Evolutionary conservation across 2,329 filamentous ascomycete species (phyloP), one percentile per base, ranked within the genome.

Genomic region (Monosporascus sp.): DNA sequence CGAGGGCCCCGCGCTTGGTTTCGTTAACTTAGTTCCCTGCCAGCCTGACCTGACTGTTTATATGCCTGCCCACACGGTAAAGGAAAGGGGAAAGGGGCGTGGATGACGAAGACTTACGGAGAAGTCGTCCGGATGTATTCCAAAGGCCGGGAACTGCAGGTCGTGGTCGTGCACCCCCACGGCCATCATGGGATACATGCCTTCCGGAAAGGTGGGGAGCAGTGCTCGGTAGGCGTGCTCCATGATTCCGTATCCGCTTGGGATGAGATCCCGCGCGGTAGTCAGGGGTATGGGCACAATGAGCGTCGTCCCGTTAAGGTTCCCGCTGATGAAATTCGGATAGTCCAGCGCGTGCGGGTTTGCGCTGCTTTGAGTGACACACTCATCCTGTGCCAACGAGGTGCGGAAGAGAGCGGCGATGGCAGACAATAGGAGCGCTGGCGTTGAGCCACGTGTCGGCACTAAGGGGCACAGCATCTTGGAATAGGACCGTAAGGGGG

Each of bases 171-270:
- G 70, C 5, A 75, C 71, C 1, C 75, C 74, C 59, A 79, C 75
- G 7, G 79, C 57, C 52, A 81, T 57, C 41, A 80, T 74, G 1
- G 80, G 80, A 58, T 82, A 83, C 73, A 74, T 78, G 58, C 72
- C 76, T 11, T 63, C 53, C 0, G 79, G 77, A 37, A 82, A 80
- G 5, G 66, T 60, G 1, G 78, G 78, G 5, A 82, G 67, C 18
- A 80, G 62, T 6, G 65, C 59, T 9, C 72, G 68, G 58, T 78
- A 80, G 5, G 75, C 75, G n/a, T 67, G 60, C 54, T 77, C 77
- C 48, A 80, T 66, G 58, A 83, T 82, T 15, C 63, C 59, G 61
- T 77, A 81, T 60, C 76, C 65, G 0, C 71, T 38, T 0, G 79
- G 80, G 20, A 83, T 74, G 20, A 81, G 61, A 20, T 68, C 62